Base-by-base conservation (phyloP, 1,284 basidiomycete genomes). In the Pisolithus thermaeus region DNA sequence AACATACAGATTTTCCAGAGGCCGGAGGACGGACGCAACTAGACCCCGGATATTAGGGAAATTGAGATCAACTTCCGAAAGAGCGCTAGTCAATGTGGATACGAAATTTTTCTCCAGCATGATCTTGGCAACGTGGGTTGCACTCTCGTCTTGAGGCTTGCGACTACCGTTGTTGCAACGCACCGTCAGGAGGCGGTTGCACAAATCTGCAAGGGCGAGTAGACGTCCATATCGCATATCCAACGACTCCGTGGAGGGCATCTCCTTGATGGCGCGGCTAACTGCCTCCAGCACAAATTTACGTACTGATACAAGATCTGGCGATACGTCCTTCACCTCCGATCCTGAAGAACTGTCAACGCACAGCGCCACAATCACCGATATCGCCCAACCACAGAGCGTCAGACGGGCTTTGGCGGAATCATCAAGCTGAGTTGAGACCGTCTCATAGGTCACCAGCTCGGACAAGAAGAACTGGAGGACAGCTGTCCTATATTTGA, bases 81-180 rank as follows among this genome's bases (percentile, higher is more conserved):
- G 77, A 11, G 93, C 89, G 47, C 78, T 87, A 0, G 97, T 98
- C 32, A 99, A 75, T 3, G 89, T 86, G 6, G 88, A 80, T 20
- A 98, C 97, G 61, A 91, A 97, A 65, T 92, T 93, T 76, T 98
- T 97, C 75, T 99, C 97, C 43, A 99, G 73, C 97, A 99, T 99
- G 56, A 95, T 81, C 73, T 98, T 99, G 40, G 97, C 93, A 52
- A 98, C 81, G 57, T 97, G 94, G 16, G 94, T 87, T 3, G 89
- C 87, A 11, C 81, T 77, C 47, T 97, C 95, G 41, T 95, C 90
- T 53, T 80, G 77, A 30, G 79, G 73, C 63, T 88, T 87, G 47
- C 83, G 80, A 28, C 75, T 69, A 9, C 70, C 70, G 20, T 68
- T 67, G 58, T 80, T 83, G 68, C 86, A 81, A 18, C 84, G 84